A percentile compares a stretch with the other conserved stretches of the same genome.
Evolutionary conservation across 2,329 filamentous ascomycete species (phyloP).

Genomic region (Aspergillus brunneoviolaceus): DNA sequence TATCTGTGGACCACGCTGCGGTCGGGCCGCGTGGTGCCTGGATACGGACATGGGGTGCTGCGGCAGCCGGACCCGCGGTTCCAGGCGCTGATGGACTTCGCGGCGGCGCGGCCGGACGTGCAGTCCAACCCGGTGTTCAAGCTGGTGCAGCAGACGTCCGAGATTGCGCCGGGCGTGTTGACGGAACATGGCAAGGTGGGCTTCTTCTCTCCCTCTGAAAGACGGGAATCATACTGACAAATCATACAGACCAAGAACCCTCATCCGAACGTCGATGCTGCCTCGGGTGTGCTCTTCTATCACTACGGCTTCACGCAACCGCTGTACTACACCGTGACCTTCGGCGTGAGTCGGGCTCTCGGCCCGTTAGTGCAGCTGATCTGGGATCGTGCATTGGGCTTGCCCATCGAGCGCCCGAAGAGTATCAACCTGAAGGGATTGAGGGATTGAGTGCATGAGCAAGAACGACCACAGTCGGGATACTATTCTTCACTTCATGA

Average conservation of each 20-base stretch:
- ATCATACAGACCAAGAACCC: conserved; percentile 77
- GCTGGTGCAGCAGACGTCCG: conserved; percentile 88
- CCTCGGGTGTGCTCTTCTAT: conserved; percentile 92
- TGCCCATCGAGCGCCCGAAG: conserved; percentile 97
- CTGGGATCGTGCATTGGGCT: conserved; percentile 89
- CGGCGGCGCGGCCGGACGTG: conserved; percentile 79
- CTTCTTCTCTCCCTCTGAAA: conserved; percentile 8
- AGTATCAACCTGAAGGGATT: conserved; percentile 90
- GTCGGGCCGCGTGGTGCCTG: conserved; percentile 88
- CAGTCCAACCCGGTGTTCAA: conserved; percentile 85
- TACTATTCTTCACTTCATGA: background rate
- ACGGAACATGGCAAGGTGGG: conserved; percentile 84
- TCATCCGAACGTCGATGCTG: conserved; percentile 93
- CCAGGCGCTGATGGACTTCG: conserved; percentile 95
- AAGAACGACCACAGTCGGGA: background rate
- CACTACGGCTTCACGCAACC: conserved; percentile 98
- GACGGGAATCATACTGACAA: conserved; percentile 3
- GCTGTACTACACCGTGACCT: conserved; percentile 81
- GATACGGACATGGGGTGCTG: conserved; percentile 92
- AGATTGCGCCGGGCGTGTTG: conserved; percentile 85
- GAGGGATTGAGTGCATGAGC: conserved; percentile 59
- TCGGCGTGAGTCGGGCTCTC: conserved; percentile 67
- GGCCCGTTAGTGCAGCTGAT: conserved; percentile 92
- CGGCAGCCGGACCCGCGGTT: conserved; percentile 97
- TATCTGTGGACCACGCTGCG: conserved; percentile 94